Evolutionary conservation across 495 filamentous ascomycete genomes (phyloP).

Genomic region (Neurospora sublineolata): DNA sequence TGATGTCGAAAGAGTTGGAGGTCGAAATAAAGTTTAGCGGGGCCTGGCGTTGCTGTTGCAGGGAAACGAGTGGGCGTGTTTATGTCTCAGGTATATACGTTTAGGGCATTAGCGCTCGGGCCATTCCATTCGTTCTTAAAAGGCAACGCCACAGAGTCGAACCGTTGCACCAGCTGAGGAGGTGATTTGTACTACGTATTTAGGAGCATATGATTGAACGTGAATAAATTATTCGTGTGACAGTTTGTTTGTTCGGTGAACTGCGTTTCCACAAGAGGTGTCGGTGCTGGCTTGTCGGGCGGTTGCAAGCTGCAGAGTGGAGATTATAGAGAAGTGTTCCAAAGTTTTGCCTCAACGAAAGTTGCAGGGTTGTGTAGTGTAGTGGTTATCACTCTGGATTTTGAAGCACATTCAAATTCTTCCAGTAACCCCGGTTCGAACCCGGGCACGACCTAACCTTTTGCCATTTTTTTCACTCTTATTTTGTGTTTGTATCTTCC

Average conservation of each 20-base stretch:
- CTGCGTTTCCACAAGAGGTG: too few species aligned
- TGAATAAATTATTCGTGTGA: neutral
- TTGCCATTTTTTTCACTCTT: neutral
- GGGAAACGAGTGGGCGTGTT: neutral
- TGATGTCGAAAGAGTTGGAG: neutral
- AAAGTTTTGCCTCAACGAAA: neutral
- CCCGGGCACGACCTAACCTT: neutral
- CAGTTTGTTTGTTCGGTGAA: neutral
- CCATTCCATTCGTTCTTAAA: neutral
- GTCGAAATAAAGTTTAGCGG: constrained; percentile 1
- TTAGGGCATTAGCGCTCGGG: neutral
- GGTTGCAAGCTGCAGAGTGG: neutral
- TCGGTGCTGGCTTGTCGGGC: neutral
- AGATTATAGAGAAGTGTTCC: neutral
- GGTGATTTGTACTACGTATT: neutral
- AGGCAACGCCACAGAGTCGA: neutral
- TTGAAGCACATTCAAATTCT: neutral
- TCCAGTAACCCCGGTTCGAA: neutral
- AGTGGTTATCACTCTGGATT: constrained; percentile 1
- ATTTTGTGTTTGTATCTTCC: neutral
- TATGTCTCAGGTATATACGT: neutral
- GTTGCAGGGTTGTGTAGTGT: neutral
- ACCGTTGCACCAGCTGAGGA: neutral
- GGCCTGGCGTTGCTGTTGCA: neutral
- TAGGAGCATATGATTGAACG: neutral